A percentile compares a stretch with the other conserved stretches of the same genome.
Evolutionary conservation across 371 early-diverging fungal genomes (phyloP).

Genomic region (Rhizopus stolonifer): DNA sequence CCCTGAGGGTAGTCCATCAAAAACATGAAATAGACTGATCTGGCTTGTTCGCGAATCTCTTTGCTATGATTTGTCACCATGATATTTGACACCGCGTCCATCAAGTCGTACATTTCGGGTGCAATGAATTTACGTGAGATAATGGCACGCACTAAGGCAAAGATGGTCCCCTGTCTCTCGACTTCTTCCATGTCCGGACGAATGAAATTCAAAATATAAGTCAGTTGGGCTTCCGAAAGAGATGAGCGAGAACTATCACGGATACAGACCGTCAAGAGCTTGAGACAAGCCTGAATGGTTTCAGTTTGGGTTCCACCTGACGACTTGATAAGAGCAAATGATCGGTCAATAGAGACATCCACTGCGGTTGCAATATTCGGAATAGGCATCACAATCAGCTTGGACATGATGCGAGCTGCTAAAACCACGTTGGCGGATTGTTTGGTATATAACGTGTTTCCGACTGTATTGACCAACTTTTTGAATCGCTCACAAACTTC

Average conservation of each 20-base stretch:
- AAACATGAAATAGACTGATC: slow-evolving; percentile 83
- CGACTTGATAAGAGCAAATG: slow-evolving; percentile 70
- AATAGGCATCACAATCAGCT: slow-evolving; percentile 67
- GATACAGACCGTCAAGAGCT: slow-evolving; percentile 76
- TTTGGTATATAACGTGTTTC: slow-evolving; percentile 79
- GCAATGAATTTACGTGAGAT: slow-evolving; percentile 82
- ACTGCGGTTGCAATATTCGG: slow-evolving; percentile 65
- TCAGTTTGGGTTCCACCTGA: slow-evolving; percentile 68
- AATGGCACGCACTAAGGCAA: slow-evolving; percentile 84
- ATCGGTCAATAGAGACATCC: slow-evolving; percentile 73
- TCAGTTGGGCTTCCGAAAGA: slow-evolving; percentile 75
- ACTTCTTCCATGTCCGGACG: slow-evolving; percentile 88
- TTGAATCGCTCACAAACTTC: slow-evolving; percentile 69
- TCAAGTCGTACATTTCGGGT: slow-evolving; percentile 88
- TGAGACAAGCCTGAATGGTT: slow-evolving; percentile 77
- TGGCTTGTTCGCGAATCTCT: slow-evolving; percentile 81
- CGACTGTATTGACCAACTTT: slow-evolving; percentile 79
- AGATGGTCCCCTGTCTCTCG: slow-evolving; percentile 81
- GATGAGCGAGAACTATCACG: slow-evolving; percentile 62
- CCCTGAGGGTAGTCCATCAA: slow-evolving; percentile 94
- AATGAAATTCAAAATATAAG: slow-evolving; percentile 75
- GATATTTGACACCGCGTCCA: slow-evolving; percentile 74
- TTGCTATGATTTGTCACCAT: slow-evolving; percentile 85
- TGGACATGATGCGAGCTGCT: slow-evolving; percentile 70
- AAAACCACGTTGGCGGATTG: slow-evolving; percentile 68